These are phyloP conservation scores for Deuterostichococcus epilithicus DNA, from an alignment of 139 green algal species.

Conservation along the genomic window DNA sequence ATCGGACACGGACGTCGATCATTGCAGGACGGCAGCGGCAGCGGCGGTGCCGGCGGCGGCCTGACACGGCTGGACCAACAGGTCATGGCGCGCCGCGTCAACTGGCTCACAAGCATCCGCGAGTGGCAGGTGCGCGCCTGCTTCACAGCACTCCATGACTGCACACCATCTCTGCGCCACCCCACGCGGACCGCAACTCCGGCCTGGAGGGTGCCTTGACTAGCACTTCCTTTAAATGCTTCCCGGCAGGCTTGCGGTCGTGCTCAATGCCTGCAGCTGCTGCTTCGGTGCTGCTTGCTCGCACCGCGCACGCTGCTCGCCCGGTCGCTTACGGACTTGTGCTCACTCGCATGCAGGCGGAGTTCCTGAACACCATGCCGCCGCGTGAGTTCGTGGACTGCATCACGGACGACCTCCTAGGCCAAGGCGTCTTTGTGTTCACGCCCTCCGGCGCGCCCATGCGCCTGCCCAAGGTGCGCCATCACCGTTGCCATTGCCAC, in stretches of 20 bases:
- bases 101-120: constrained; percentile 74
- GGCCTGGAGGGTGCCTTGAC: no score
- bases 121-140: constrained; percentile 59
- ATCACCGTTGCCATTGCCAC: not conserved
- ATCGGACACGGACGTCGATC: not conserved
- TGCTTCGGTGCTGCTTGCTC: no score
- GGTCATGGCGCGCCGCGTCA: constrained; percentile 38
- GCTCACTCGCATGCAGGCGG: constrained; percentile 22
- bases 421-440: constrained; percentile 79
- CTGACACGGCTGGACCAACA: constrained; percentile 14
- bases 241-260: no score
- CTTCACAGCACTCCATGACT: no score
- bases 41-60: not conserved
- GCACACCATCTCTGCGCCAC: no score
- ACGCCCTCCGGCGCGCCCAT: constrained; percentile 65
- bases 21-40: not conserved
- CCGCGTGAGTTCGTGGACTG: constrained; percentile 84
- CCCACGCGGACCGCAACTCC: no score
- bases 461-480: constrained; percentile 61
- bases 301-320: no score
- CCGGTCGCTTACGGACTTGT: no score
- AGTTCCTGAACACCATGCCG: constrained; percentile 74
- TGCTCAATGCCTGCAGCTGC: no score
- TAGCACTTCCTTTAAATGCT: no score
- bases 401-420: constrained; percentile 75